Evolutionary conservation across 2,329 filamentous ascomycete genomes (phyloP).

Genomic region (Epichloe sp.): DNA sequence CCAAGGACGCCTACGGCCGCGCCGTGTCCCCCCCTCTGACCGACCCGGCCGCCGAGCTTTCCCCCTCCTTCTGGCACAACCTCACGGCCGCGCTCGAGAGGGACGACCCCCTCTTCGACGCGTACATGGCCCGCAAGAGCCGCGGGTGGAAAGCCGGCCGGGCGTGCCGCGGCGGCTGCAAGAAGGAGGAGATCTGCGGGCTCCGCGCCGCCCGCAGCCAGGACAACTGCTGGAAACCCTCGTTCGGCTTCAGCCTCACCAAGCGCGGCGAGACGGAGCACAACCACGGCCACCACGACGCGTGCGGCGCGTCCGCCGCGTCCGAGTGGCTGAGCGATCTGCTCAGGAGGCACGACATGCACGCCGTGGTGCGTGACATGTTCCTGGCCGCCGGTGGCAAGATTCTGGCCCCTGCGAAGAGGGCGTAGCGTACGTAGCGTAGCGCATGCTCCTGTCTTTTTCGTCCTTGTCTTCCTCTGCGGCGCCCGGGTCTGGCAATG

Average conservation of each 20-base stretch:
- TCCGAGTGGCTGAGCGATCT: constrained; percentile 13
- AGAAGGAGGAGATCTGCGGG: constrained; percentile 33
- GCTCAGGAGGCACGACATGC: constrained; percentile 10
- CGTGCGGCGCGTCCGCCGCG: constrained; percentile 16
- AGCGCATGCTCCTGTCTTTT: too few species aligned
- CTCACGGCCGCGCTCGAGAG: constrained; percentile 34
- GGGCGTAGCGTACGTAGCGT: neutral
- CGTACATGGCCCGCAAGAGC: constrained; percentile 31
- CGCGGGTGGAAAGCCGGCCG: constrained; percentile 27
- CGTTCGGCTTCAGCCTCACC: constrained; percentile 17
- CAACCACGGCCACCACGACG: constrained; percentile 10
- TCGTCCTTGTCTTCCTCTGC: neutral
- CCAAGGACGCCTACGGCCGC: constrained; percentile 36
- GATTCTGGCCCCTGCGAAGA: neutral
- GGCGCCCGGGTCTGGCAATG: neutral
- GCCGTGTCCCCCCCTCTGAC: constrained; percentile 28
- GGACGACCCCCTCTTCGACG: constrained; percentile 28
- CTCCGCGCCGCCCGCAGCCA: constrained; percentile 35
- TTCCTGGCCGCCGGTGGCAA: constrained; percentile 3
- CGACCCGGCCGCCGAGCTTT: constrained; percentile 28
- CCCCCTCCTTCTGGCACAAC: constrained; percentile 44
- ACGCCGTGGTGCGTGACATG: constrained; percentile 11
- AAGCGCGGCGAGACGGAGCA: constrained; percentile 13
- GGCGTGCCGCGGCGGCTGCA: constrained; percentile 28
- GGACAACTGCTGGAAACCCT: constrained; percentile 32